These are phyloP conservation scores for Hypoxylon sp. DNA, from an alignment of 2,329 filamentous ascomycete species.

Conservation along the genomic window DNA sequence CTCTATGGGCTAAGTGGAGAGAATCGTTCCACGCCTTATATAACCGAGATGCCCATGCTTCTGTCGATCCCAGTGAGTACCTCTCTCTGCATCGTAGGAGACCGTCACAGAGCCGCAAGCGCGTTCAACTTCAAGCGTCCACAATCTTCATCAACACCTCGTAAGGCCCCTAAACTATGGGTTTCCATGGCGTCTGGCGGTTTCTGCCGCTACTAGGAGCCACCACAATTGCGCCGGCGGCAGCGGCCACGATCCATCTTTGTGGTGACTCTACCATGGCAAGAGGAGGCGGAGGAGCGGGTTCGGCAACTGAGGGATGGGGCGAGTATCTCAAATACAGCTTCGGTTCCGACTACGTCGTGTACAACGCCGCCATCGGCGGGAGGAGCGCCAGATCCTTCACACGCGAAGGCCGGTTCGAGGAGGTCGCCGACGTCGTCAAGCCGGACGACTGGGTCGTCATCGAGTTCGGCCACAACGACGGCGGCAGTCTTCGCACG, in stretches of 20 bases:
- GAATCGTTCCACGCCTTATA: slow-evolving; percentile 5
- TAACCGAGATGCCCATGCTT: slow-evolving; percentile 2
- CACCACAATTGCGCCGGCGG: slow-evolving; percentile 33
- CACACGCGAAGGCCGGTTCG: slow-evolving; percentile 71
- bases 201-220: slow-evolving; percentile 22
- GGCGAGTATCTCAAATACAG: slow-evolving; percentile 65
- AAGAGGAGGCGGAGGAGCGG: slow-evolving; percentile 52
- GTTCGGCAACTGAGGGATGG: slow-evolving; percentile 63
- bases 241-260: slow-evolving; percentile 57
- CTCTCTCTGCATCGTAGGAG: neutral
- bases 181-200: slow-evolving; percentile 2
- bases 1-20: neutral
- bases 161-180: slow-evolving; percentile 7
- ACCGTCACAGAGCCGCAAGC: slow-evolving; percentile 5
- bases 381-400: slow-evolving; percentile 73
- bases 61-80: slow-evolving; percentile 1
- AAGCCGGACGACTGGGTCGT: slow-evolving; percentile 69
- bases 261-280: slow-evolving; percentile 71
- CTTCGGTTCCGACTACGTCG: slow-evolving; percentile 52
- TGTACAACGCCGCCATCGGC: slow-evolving; percentile 70
- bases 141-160: neutral
- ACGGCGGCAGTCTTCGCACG: slow-evolving; percentile 64
- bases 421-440: slow-evolving; percentile 60
- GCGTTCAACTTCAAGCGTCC: neutral
- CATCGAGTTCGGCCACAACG: slow-evolving; percentile 78